Percentiles rank a stretch among this genome's conserved stretches.
These are phyloP conservation scores for Trametes coccinea DNA, from an alignment of 768 basidiomycete species.

Conservation along the genomic window DNA sequence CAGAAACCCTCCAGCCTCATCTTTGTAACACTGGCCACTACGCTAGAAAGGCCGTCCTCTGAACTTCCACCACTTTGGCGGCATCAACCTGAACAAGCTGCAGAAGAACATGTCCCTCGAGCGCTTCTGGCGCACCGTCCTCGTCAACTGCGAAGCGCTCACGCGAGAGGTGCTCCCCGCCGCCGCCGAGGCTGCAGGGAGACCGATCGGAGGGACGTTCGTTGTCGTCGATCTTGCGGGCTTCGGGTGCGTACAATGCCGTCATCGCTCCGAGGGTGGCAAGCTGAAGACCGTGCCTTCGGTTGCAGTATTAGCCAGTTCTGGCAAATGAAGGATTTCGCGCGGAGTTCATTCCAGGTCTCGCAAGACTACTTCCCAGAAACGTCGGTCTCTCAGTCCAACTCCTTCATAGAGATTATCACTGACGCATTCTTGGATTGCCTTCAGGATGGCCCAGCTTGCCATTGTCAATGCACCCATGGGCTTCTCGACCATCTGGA, in stretches of 20 bases:
- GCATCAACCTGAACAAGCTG: slow-evolving; percentile 45
- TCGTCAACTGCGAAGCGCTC: slow-evolving; percentile 68
- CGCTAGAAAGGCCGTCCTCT: slow-evolving; percentile 67
- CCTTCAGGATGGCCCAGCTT: slow-evolving; percentile 66
- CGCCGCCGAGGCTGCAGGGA: slow-evolving; percentile 55
- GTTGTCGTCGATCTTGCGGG: slow-evolving; percentile 72
- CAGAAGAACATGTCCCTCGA: slow-evolving; percentile 34
- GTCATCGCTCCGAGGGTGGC: not conserved
- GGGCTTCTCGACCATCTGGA: slow-evolving; percentile 75
- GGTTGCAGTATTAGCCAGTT: slow-evolving; percentile 58
- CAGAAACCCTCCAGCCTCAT: no score
- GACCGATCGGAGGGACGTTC: slow-evolving; percentile 49
- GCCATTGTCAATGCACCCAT: slow-evolving; percentile 72
- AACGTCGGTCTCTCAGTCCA: slow-evolving; percentile 46
- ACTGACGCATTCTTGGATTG: not conserved
- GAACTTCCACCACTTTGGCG: slow-evolving; percentile 65
- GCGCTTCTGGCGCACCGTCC: slow-evolving; percentile 50
- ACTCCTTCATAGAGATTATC: not conserved
- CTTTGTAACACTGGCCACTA: not conserved
- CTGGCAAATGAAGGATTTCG: slow-evolving; percentile 74
- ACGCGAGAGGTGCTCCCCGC: slow-evolving; percentile 68
- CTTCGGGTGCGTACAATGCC: slow-evolving; percentile 51
- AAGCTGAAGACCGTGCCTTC: no score
- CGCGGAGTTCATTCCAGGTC: slow-evolving; percentile 63
- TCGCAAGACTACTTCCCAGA: slow-evolving; percentile 82